Conservation (phyloP, 768 basidiomycete genomes). For the Hortiboletus flavorubellus region DNA sequence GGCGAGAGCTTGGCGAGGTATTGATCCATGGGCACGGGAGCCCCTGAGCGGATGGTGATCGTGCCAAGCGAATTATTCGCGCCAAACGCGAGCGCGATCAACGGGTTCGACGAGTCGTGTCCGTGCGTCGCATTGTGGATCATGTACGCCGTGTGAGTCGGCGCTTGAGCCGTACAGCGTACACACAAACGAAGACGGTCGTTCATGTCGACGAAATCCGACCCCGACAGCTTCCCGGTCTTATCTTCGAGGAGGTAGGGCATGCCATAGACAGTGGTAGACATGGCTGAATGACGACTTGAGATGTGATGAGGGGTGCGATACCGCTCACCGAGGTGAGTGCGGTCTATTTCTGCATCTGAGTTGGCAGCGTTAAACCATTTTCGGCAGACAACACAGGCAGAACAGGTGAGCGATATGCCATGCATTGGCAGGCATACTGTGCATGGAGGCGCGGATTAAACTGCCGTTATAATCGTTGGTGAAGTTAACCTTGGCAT, state of each 20-base stretch:
- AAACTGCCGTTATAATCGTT: conserved; percentile 21
- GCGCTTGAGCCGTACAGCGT: conserved; percentile 44
- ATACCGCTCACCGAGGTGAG: background rate
- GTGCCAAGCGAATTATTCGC: conserved; percentile 48
- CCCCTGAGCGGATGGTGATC: conserved; percentile 41
- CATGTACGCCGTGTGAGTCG: conserved; percentile 46
- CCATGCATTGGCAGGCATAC: conserved; percentile 14
- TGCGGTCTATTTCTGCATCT: conserved; percentile 25
- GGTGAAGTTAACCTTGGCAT: conserved; percentile 14
- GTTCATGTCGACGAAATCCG: conserved; percentile 62
- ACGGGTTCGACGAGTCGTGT: conserved; percentile 33
- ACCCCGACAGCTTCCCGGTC: conserved; percentile 48
- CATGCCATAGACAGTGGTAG: conserved; percentile 47
- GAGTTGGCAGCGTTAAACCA: conserved; percentile 10
- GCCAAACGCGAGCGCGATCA: conserved; percentile 52
- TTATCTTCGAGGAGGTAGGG: conserved; percentile 65
- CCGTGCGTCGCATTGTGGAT: conserved; percentile 42
- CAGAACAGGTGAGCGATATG: conserved; percentile 16
- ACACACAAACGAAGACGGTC: conserved; percentile 53
- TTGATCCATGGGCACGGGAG: conserved; percentile 44
- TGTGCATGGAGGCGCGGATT: conserved; percentile 14
- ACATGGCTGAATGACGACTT: conserved; percentile 16
- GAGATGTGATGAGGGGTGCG: background rate
- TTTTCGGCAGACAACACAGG: conserved; percentile 24
- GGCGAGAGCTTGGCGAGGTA: conserved; percentile 45